A percentile compares a stretch with the other conserved stretches of the same genome.
These are phyloP conservation scores for Acanthamoeba royreba DNA, from an alignment of 208 protist genomes.

Conservation along the genomic window DNA sequence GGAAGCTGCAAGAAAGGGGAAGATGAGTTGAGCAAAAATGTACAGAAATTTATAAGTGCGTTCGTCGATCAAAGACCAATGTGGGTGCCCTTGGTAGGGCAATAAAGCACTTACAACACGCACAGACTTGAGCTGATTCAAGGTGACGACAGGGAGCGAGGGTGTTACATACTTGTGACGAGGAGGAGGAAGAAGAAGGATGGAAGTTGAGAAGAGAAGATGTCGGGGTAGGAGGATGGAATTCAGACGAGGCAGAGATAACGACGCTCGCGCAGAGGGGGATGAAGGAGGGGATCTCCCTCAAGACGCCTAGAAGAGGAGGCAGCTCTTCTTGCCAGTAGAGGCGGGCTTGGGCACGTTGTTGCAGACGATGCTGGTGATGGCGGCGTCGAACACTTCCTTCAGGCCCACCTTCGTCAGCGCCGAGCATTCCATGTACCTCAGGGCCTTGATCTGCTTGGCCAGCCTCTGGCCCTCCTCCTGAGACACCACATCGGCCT, in stretches of 20 bases:
- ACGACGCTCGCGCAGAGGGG: neutral
- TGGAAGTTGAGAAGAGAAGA: neutral
- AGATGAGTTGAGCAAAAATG: neutral
- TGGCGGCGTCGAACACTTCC: conserved; percentile 46
- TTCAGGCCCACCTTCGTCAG: conserved; percentile 25
- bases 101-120: no score
- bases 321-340: conserved; percentile 35
- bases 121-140: neutral
- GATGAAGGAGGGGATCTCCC: no score
- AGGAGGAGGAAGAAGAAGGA: neutral
- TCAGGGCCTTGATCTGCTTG: conserved; percentile 48
- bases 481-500: neutral
- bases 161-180: neutral
- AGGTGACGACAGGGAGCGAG: neutral
- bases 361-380: conserved; percentile 52
- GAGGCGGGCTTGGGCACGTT: neutral
- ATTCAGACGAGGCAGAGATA: neutral
- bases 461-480: conserved; percentile 43
- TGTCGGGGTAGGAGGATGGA: neutral
- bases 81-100: no score
- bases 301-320: neutral
- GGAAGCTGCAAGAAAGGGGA: no score
- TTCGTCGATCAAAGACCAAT: no score
- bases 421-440: conserved; percentile 45
- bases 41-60: neutral